Conservation (phyloP, 352 stramenopile genomes). For the Phytophthora multivora region DNA sequence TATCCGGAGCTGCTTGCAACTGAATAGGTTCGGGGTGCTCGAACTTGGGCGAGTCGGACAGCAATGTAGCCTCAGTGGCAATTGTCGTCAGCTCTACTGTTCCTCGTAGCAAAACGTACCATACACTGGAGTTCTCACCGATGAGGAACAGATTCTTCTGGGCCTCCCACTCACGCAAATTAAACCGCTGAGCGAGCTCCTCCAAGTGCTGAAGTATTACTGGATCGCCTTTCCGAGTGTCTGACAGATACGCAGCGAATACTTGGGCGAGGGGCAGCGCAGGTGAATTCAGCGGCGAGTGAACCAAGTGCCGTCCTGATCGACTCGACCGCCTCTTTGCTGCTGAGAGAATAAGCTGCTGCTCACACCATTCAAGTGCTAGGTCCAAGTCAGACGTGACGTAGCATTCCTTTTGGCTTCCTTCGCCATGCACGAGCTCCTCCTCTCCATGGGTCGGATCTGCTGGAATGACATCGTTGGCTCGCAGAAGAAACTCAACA, state of each 20-base stretch:
- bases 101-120: slow-evolving; percentile 55
- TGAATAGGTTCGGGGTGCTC: slow-evolving; percentile 9
- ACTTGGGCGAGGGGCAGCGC: slow-evolving; percentile 47
- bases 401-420: slow-evolving; percentile 27
- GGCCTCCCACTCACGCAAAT: slow-evolving; percentile 34
- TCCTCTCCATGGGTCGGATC: not conserved
- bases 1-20: not conserved
- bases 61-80: slow-evolving; percentile 16
- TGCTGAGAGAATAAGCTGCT: slow-evolving; percentile 56
- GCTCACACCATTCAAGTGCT: slow-evolving; percentile 68
- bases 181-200: slow-evolving; percentile 45
- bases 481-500: slow-evolving; percentile 60
- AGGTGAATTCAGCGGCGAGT: slow-evolving; percentile 28
- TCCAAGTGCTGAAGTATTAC: slow-evolving; percentile 22
- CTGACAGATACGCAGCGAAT: slow-evolving; percentile 47
- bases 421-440: slow-evolving; percentile 7
- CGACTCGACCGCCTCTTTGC: slow-evolving; percentile 45
- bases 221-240: slow-evolving; percentile 18
- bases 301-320: slow-evolving; percentile 31
- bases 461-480: slow-evolving; percentile 54
- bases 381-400: slow-evolving; percentile 56
- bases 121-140: slow-evolving; percentile 46
- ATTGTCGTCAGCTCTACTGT: slow-evolving; percentile 53
- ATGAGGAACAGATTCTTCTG: slow-evolving; percentile 45
- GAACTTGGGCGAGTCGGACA: slow-evolving; percentile 22